Base-by-base conservation (phyloP, 2,329 filamentous ascomycete genomes). In the Cytospora paraplurivora region DNA sequence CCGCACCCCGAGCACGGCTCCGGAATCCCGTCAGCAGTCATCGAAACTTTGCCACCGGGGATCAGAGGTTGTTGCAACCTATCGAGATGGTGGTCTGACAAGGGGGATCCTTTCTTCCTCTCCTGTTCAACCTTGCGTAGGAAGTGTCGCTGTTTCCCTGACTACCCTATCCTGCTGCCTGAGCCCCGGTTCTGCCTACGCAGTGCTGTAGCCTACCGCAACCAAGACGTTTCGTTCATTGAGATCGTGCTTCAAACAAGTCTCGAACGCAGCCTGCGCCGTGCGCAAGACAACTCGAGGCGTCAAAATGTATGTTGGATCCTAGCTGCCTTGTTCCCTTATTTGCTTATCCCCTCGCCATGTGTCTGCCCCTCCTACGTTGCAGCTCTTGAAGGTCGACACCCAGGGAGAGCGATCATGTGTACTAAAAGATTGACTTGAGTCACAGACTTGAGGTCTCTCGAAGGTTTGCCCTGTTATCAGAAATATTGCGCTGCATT, bases 51-150 rank as follows among this genome's bases (percentile, higher is more conserved):
- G 55, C 59, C 41, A 50, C 38, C 52, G 35, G 52, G 34, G 53
- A 50, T 49, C 51, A 49, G 59, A 52, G 44, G 49, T 37, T 34
- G 54, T 34, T 41, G 50, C 56, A 51, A 44, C 53, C 50, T 38
- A 53, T 59, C 64, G 64, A 63, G 38, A 66, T 66, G 64, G 44
- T 47, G 44, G 64, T 66, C 52, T 59, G 54, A 66, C 2, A 2
- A 27, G 19, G 38, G 33, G 21, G 41, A 38, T 33, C 11, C 37
- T 53, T 27, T 13, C 32, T 55, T 17, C 10, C 49, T 53, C 33
- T 61, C 32, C 32, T 61, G 51, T 55, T 53, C 51, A 49, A n/a
- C n/a, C 27, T n/a, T 44, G 33, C 11, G 17, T 15, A 15, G 37
- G 35, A 33, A 52, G 41, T 55, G 19, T 56, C 38, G 41, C 51